Conservation (phyloP, 805 yeast species). For the Lachancea quebecensis region DNA sequence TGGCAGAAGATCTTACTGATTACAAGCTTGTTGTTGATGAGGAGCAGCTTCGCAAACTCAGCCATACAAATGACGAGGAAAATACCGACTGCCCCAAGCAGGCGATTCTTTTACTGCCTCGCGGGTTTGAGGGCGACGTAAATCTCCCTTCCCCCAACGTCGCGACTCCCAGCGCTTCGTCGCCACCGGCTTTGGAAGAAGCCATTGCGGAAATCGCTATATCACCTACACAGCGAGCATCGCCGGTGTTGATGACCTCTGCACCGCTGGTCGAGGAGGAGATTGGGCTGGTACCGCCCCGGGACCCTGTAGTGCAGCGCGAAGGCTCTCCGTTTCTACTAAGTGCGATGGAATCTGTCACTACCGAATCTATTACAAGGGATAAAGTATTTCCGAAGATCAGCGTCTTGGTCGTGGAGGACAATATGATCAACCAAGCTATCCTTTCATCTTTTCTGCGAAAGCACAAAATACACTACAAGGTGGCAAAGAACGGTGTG, state of each 20-base stretch:
- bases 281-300: slow-evolving; percentile 18
- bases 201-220: not conserved
- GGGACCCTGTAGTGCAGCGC: slow-evolving; percentile 4
- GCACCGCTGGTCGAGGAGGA: slow-evolving; percentile 23
- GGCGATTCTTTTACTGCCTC: slow-evolving; percentile 27
- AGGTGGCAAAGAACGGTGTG: slow-evolving; percentile 85
- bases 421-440: slow-evolving; percentile 87
- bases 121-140: slow-evolving; percentile 17
- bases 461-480: slow-evolving; percentile 75
- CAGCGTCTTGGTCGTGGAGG: slow-evolving; percentile 90
- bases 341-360: slow-evolving; percentile 7
- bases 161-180: no score
- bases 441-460: slow-evolving; percentile 84
- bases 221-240: not conserved
- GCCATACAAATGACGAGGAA: slow-evolving; percentile 14
- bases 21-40: slow-evolving; percentile 20
- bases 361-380: slow-evolving; percentile 25
- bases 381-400: slow-evolving; percentile 77
- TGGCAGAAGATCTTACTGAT: slow-evolving; percentile 11
- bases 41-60: slow-evolving; percentile 20
- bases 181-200: no score
- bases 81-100: slow-evolving; percentile 20
- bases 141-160: slow-evolving; percentile 8
- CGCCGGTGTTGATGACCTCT: slow-evolving; percentile 2
- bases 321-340: slow-evolving; percentile 6